Conservation (phyloP, 345 rosid genomes). For the Brassica rapa region DNA sequence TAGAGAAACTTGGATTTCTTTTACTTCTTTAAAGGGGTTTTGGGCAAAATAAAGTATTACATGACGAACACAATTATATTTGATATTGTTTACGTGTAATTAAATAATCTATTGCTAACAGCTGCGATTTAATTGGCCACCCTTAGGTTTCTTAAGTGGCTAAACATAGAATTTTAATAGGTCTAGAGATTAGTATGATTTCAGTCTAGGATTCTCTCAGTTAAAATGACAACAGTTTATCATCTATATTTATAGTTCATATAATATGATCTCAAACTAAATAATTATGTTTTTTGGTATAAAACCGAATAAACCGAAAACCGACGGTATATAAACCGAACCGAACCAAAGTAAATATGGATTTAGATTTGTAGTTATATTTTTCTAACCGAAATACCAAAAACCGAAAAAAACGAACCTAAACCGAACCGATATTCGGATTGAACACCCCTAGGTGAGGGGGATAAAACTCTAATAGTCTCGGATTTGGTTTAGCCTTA, state of each 20-base stretch:
- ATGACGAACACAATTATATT: not conserved
- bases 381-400: no score
- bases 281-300: no score
- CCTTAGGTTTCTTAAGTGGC: not conserved
- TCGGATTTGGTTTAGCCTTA: no score
- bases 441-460: no score
- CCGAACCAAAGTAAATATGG: no score
- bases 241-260: not conserved
- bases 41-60: not conserved
- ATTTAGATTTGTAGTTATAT: no score
- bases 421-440: no score
- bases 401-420: no score
- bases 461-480: no score
- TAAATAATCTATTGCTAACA: not conserved
- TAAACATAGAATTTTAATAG: not conserved
- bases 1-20: not conserved
- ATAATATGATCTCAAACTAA: no score
- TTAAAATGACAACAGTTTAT: not conserved
- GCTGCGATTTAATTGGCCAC: not conserved
- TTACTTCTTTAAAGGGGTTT: not conserved
- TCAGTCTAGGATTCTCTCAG: not conserved
- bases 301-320: no score
- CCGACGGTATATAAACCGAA: no score
- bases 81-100: not conserved
- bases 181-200: not conserved